Evolutionary conservation across 1,284 basidiomycete genomes (phyloP), one percentile per base, ranked within the genome.

Genomic region (Microbotryum silenes-acaulis): DNA sequence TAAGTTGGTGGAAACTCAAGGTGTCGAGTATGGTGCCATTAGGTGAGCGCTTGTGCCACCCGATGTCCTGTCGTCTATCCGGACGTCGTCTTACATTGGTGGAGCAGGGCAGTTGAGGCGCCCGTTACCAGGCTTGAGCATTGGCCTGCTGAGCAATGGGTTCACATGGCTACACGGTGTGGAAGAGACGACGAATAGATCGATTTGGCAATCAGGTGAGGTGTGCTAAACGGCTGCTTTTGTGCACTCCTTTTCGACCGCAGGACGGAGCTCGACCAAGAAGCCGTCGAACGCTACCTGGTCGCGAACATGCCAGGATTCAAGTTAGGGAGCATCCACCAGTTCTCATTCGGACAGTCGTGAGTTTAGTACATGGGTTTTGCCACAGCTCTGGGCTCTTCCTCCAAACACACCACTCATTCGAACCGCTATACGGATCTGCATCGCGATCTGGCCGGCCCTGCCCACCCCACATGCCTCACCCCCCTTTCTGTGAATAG

Each of bases 321-420:
- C 63, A 76, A 77, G 37, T 76, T 83, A 1, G 89, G 91, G 0
- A 82, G 94, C 9, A 83, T 94, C 31, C 88, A 93, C 78, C 93
- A 97, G 76, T 97, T 97, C 79, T 89, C 89, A 76, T 79, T 66
- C 49, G 75, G 72, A 25, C 69, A 74, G 50, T 64, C 63, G 62
- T 58, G 33, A 49, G 62, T 60, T 33, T 21, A 29, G 12, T 33
- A 53, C 37, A 18, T 12, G 16, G 1, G 14, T 49, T 49, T 57
- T 46, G 60, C 23, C 21, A 23, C 54, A 31, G 23, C 14, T n/a
- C 49, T 12, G 14, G 37, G 6, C 7, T 9, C 47, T 12, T 55
- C 45, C 25, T 46, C 16, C 87, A 75, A 64, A 74, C 47, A 66
- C 64, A 18, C 20, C 45, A 16, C 55, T 23, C 48, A 25, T 46